phyloP scores from a whole-genome alignment of 495 filamentous ascomycete species.

The Staphylotrichum tortipilum region DNA sequence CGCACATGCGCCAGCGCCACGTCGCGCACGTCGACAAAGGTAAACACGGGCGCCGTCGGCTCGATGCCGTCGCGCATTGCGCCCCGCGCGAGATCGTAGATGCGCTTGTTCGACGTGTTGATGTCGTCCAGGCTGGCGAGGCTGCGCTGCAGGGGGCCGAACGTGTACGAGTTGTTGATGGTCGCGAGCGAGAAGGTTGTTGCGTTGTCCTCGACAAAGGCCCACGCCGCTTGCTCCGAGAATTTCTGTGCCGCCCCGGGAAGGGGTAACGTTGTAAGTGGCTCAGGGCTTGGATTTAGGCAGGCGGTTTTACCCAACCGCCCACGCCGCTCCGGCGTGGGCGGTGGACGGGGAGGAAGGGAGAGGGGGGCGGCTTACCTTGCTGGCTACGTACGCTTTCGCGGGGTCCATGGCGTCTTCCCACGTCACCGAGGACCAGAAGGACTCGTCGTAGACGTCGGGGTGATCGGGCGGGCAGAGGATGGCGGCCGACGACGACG shows the following conservation, averaged over 20 bases:
- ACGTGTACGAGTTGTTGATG: conserved; percentile 39
- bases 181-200: conserved; percentile 33
- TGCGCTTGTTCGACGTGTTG: conserved; percentile 42
- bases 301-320: too few relatives aligned
- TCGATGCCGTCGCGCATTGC: conserved; percentile 19
- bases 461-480: conserved; percentile 28
- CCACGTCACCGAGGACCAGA: conserved; percentile 32
- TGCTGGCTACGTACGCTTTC: conserved; percentile 33
- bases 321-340: too few relatives aligned
- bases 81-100: conserved; percentile 33
- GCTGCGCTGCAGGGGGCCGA: conserved; percentile 34
- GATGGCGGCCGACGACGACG: conserved; percentile 37
- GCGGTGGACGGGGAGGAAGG: not conserved
- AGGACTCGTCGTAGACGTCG: conserved; percentile 31
- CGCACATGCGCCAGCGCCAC: conserved; percentile 37
- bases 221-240: conserved; percentile 40
- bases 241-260: conserved; percentile 23
- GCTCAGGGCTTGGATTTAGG: too few relatives aligned
- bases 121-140: conserved; percentile 21
- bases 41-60: conserved; percentile 37
- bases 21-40: conserved; percentile 42
- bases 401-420: conserved; percentile 25
- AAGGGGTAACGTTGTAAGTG: too few relatives aligned
- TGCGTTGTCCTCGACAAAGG: conserved; percentile 27
- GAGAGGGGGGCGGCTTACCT: conserved; percentile 15